Evolutionary conservation across 2,329 filamentous ascomycete species (phyloP).

Genomic region (Grosmannia clavigera): DNA sequence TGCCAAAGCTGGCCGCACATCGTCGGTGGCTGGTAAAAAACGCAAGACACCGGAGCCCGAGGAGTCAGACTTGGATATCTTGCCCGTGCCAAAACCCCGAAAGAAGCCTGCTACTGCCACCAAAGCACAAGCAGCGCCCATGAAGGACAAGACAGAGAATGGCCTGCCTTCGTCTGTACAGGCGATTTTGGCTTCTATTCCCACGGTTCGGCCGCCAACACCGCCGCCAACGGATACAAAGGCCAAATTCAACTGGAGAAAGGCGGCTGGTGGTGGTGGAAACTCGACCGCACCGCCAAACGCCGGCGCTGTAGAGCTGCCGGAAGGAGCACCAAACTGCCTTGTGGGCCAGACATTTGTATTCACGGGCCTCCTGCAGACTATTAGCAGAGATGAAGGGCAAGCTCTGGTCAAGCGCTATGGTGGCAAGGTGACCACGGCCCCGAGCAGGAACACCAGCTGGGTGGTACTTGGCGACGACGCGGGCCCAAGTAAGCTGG

Average conservation of each 20-base stretch:
- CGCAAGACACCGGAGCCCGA: constrained; percentile 44
- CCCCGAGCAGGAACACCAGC: constrained; percentile 84
- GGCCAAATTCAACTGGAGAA: constrained; percentile 70
- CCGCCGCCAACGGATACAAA: constrained; percentile 56
- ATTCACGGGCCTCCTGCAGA: constrained; percentile 79
- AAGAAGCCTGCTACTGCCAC: constrained; percentile 35
- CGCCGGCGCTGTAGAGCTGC: constrained; percentile 56
- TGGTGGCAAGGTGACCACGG: constrained; percentile 77
- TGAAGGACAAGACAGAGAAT: constrained; percentile 31
- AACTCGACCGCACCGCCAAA: constrained; percentile 52
- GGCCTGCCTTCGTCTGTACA: constrained; percentile 62
- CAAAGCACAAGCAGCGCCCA: constrained; percentile 6
- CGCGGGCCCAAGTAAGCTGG: constrained; percentile 84
- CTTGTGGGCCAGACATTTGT: constrained; percentile 84
- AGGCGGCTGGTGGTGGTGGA: constrained; percentile 41
- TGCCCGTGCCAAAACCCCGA: constrained; percentile 17
- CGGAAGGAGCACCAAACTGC: constrained; percentile 77
- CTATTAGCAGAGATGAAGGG: constrained; percentile 72
- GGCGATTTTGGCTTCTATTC: constrained; percentile 78
- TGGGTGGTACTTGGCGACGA: constrained; percentile 87
- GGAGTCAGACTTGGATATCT: constrained; percentile 42
- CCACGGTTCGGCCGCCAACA: constrained; percentile 68
- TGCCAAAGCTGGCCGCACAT: neutral
- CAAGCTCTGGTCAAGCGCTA: constrained; percentile 82
- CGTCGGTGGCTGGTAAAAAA: constrained; percentile 29